A percentile compares a stretch with the other conserved stretches of the same genome.
Evolutionary conservation across 2,329 filamentous ascomycete genomes (phyloP).

Genomic region (Pseudogymnoascus sp.): DNA sequence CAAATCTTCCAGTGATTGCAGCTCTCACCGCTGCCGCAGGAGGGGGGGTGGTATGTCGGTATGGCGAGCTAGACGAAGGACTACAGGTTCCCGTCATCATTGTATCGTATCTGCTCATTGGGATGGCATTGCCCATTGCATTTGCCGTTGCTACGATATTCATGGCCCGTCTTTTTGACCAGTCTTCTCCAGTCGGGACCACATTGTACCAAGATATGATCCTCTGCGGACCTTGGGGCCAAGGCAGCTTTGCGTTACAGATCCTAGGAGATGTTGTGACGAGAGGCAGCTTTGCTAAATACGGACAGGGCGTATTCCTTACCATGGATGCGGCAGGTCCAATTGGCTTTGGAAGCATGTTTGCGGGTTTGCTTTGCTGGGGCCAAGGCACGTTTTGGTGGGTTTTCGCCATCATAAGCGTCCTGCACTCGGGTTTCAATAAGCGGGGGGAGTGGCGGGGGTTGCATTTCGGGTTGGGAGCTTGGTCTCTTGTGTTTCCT

Average conservation of each 20-base stretch:
- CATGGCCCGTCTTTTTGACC: slow-evolving; percentile 28
- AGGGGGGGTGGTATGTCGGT: slow-evolving; percentile 31
- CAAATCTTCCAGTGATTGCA: slow-evolving; percentile 34
- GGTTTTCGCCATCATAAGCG: slow-evolving; percentile 33
- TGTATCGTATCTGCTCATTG: slow-evolving; percentile 35
- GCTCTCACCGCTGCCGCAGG: slow-evolving; percentile 35
- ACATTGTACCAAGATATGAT: slow-evolving; percentile 35
- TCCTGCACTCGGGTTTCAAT: slow-evolving; percentile 25
- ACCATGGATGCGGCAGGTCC: slow-evolving; percentile 27
- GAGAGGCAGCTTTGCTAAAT: slow-evolving; percentile 27
- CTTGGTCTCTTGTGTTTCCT: slow-evolving; percentile 34
- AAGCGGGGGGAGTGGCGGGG: slow-evolving; percentile 16
- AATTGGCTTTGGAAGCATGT: slow-evolving; percentile 30
- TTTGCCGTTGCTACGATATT: slow-evolving; percentile 30
- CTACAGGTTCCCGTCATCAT: slow-evolving; percentile 34
- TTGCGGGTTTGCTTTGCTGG: slow-evolving; percentile 33
- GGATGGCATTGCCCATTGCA: slow-evolving; percentile 29
- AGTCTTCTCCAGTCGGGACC: slow-evolving; percentile 18
- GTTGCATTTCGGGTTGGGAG: slow-evolving; percentile 26
- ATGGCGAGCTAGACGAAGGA: slow-evolving; percentile 21
- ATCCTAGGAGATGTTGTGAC: slow-evolving; percentile 30
- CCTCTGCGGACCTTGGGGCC: slow-evolving; percentile 34
- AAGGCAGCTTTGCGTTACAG: slow-evolving; percentile 35
- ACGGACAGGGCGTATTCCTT: slow-evolving; percentile 30
- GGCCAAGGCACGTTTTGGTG: slow-evolving; percentile 37